phyloP scores from a whole-genome alignment of 805 yeast species.

The Candida boleticola region DNA sequence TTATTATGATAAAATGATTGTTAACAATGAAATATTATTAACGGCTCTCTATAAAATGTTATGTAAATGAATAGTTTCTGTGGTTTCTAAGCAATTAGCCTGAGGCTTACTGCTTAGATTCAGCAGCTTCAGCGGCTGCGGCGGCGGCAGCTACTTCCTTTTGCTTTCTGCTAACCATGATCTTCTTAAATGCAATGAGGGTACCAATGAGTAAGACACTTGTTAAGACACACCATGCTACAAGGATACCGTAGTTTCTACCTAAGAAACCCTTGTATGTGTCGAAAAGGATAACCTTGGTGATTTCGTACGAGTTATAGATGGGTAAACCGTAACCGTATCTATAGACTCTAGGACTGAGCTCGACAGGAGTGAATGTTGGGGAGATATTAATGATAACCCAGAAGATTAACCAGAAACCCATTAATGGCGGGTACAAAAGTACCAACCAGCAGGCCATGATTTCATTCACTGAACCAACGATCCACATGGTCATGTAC shows the following conservation, averaged over 20 bases:
- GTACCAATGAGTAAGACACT: conserved; percentile 43
- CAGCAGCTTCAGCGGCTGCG: not conserved
- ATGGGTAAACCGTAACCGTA: conserved; percentile 71
- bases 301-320: conserved; percentile 60
- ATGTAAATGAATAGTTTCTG: no score
- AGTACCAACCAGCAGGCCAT: conserved; percentile 51
- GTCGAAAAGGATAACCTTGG: conserved; percentile 57
- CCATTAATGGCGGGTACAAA: conserved; percentile 59
- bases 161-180: conserved; percentile 22
- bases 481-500: conserved; percentile 68
- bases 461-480: conserved; percentile 74
- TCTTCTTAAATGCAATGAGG: conserved; percentile 38
- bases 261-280: conserved; percentile 59
- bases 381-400: conserved; percentile 69
- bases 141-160: conserved; percentile 9
- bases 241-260: conserved; percentile 55
- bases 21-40: no score
- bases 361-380: conserved; percentile 62
- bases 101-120: not conserved
- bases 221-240: conserved; percentile 59
- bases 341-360: conserved; percentile 55
- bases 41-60: no score
- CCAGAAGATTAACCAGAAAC: conserved; percentile 72
- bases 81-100: no score
- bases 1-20: no score